Conservation (phyloP, 495 filamentous ascomycete genomes). For the Xanthoparmelia taractica region DNA sequence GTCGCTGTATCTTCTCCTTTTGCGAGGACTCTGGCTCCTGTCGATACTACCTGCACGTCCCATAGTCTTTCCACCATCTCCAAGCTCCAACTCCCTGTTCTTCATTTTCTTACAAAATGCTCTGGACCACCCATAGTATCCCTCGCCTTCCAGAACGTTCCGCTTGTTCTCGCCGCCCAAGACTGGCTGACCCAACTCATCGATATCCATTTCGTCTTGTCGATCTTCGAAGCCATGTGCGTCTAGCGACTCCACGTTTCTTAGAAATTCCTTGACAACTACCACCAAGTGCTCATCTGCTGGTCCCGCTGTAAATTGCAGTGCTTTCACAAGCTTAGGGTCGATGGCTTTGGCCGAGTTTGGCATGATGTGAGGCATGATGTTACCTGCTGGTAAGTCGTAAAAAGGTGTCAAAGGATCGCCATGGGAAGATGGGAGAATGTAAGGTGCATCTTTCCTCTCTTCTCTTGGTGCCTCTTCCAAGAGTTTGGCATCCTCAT, state of each 20-base stretch:
- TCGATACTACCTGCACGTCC: slow-evolving; percentile 25
- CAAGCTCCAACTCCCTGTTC: slow-evolving; percentile 40
- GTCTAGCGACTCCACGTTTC: slow-evolving; percentile 60
- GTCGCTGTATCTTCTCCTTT: slow-evolving; percentile 43
- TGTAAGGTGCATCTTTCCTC: slow-evolving; percentile 52
- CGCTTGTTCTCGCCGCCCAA: slow-evolving; percentile 53
- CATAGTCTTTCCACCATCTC: slow-evolving; percentile 18
- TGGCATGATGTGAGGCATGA: slow-evolving; percentile 68
- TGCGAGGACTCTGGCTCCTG: slow-evolving; percentile 33
- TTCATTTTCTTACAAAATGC: slow-evolving; percentile 78
- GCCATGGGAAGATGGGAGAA: slow-evolving; percentile 71
- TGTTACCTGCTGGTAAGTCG: slow-evolving; percentile 77
- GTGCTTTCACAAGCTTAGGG: slow-evolving; percentile 60
- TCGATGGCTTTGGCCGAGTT: slow-evolving; percentile 68
- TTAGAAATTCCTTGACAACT: slow-evolving; percentile 61
- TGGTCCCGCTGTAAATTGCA: slow-evolving; percentile 65
- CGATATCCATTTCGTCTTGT: slow-evolving; percentile 49
- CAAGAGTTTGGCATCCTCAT: not conserved
- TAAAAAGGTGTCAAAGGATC: slow-evolving; percentile 69
- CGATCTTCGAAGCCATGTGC: slow-evolving; percentile 34
- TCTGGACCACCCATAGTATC: slow-evolving; percentile 82
- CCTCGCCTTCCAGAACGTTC: slow-evolving; percentile 54
- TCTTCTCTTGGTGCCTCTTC: slow-evolving; percentile 23
- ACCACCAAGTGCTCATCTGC: slow-evolving; percentile 56
- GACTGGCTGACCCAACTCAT: slow-evolving; percentile 65